Base-by-base conservation (phyloP, 306 rosid genomes). In the Cicer yamashitae region DNA sequence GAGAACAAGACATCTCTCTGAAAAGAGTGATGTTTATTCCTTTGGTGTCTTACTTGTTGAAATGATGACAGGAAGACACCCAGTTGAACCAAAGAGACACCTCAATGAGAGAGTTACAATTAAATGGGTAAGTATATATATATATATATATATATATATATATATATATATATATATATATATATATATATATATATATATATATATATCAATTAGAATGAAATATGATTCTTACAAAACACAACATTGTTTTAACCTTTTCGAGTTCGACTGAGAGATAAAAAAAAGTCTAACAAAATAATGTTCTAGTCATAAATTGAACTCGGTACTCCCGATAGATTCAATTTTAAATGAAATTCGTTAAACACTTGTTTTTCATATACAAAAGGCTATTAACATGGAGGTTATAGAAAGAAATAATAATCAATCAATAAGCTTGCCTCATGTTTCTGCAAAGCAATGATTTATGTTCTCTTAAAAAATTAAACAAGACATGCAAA, bases 121-220 rank as follows among this genome's bases (percentile, higher is more conserved):
- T n/a, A n/a, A 82, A 88, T 94, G 99, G 99, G 99, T 94, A 89
- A 84, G 97, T 70, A n/a, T n/a, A n/a, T n/a, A n/a, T n/a, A n/a
- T n/a, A n/a, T n/a, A n/a, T n/a, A n/a, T n/a, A n/a, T n/a, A n/a
- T n/a, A n/a, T n/a, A n/a, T n/a, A n/a, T n/a, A n/a, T n/a, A n/a
- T n/a, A n/a, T n/a, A n/a, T n/a, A n/a, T n/a, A n/a, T n/a, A n/a
- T n/a, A n/a, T n/a, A n/a, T n/a, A n/a, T n/a, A n/a, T n/a, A n/a
- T n/a, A n/a, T n/a, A n/a, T n/a, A n/a, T n/a, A n/a, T n/a, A n/a
- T n/a, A n/a, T n/a, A n/a, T n/a, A n/a, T n/a, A n/a, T n/a, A n/a
- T n/a, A n/a, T n/a, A n/a, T n/a, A n/a, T n/a, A n/a, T 50, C 43
- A 39, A 37, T 47, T 10, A 7, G 25, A 39, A 63, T 8, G 10